phyloP scores from a whole-genome alignment of 1,284 basidiomycete genomes.

The Sanghuangporus sanghuang region DNA sequence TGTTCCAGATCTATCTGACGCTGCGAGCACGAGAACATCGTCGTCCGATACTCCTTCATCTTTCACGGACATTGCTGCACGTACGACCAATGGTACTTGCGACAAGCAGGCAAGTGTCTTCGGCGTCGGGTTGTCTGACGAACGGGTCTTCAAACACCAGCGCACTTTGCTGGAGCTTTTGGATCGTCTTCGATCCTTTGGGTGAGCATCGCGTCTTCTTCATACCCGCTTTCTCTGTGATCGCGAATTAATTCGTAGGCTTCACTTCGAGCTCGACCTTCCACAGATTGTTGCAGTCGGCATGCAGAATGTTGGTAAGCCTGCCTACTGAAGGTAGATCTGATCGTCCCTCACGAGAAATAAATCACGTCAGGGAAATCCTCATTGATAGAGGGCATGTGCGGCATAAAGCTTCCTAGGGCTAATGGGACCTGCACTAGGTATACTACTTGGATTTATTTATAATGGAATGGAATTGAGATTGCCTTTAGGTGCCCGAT shows the following conservation, averaged over 20 bases:
- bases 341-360: background rate
- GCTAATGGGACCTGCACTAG: constrained; percentile 64
- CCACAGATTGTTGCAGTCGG: constrained; percentile 68
- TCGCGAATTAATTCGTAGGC: constrained; percentile 31
- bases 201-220: background rate
- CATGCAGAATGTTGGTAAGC: constrained; percentile 44
- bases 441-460: constrained; percentile 27
- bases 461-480: background rate
- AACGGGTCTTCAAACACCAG: background rate
- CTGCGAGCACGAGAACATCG: background rate
- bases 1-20: background rate
- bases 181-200: background rate
- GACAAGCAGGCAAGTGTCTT: background rate
- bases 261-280: constrained; percentile 61
- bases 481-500: constrained; percentile 56
- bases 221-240: background rate
- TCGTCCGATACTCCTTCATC: background rate
- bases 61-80: too few relatives aligned
- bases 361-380: constrained; percentile 47
- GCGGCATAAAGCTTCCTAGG: constrained; percentile 62
- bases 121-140: background rate
- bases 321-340: background rate
- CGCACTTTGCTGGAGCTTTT: background rate
- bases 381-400: constrained; percentile 70
- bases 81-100: too few relatives aligned